Base-by-base conservation (phyloP, 257 asterid genomes). In the Sherardia arvensis region DNA sequence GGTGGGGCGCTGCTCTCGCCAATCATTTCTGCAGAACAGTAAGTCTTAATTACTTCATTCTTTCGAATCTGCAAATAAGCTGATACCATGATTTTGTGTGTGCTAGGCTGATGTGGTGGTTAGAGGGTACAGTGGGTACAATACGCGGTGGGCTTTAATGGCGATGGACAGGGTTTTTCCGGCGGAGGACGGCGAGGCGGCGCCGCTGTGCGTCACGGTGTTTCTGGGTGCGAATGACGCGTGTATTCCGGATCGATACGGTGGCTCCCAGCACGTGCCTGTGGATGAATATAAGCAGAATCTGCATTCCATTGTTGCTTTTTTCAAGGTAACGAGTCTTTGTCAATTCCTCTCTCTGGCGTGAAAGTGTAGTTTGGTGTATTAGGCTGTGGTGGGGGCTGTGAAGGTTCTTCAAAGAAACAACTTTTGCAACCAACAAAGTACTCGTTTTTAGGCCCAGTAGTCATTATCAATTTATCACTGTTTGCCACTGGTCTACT, bases 221-320 rank as follows among this genome's bases (percentile, higher is more conserved):
- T 92, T 92, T 76, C 85, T 92, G 71, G 97, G 99, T 49, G 99
- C 99, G 1, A 92, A 92, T 59, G 99, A 92, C 73, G 99, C 99
- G 1, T 64, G 66, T 62, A 76, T 89, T 27, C 84, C 91, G 0
- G 96, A 89, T 62, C 73, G 91, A 43, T 78, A 38, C 68, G 61
- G 79, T 43, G 77, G 68, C 20, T 85, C 79, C 57, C 97, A 87
- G 29, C 91, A 85, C 87, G 97, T 92, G 67, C 97, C 99, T 2
- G 17, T 86, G 57, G 83, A 83, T 17, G 97, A 91, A 78, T 92
- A 81, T 77, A 73, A 73, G 79, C 74, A 29, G 26, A 92, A 92
- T 65, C 87, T 92, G 43, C 76, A 57, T 62, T 78, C 91, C 68
- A 85, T 92, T 53, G 63, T 92, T 65, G 81, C 82, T 51, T 84